phyloP scores from a whole-genome alignment of 768 basidiomycete species.

The Rhizopogon vulgaris region DNA sequence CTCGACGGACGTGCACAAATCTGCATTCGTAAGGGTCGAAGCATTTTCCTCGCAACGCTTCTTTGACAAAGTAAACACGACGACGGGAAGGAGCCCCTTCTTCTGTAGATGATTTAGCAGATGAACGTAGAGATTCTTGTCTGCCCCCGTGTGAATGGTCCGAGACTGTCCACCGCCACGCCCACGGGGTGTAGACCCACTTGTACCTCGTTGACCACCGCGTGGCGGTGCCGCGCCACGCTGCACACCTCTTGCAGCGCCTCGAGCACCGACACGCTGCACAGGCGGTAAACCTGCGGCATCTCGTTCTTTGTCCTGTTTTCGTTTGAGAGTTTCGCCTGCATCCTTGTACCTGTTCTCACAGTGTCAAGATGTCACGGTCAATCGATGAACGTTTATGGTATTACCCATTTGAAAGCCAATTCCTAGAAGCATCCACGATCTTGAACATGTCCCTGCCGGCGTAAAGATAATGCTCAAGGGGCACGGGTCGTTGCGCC shows the following conservation, averaged over 20 bases:
- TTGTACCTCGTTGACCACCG: constrained; percentile 47
- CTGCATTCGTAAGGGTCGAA: constrained; percentile 76
- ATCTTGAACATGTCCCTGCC: constrained; percentile 92
- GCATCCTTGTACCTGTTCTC: constrained; percentile 81
- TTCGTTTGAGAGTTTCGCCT: constrained; percentile 78
- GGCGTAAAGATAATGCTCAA: constrained; percentile 95
- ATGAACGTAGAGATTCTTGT: constrained; percentile 93
- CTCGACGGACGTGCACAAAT: constrained; percentile 84
- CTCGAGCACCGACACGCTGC: constrained; percentile 77
- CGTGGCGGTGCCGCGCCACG: constrained; percentile 45
- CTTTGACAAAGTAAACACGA: constrained; percentile 96
- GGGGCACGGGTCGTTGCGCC: constrained; percentile 89
- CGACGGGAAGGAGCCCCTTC: constrained; percentile 82
- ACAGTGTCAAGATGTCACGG: constrained; percentile 2
- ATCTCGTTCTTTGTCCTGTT: constrained; percentile 98
- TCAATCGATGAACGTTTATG: background rate
- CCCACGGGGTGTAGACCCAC: constrained; percentile 27
- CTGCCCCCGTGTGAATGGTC: constrained; percentile 61
- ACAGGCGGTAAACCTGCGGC: constrained; percentile 88
- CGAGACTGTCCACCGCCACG: constrained; percentile 45
- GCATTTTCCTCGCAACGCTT: constrained; percentile 97
- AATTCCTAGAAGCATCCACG: constrained; percentile 70
- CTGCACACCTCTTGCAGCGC: constrained; percentile 46
- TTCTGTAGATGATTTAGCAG: constrained; percentile 83
- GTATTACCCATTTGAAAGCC: constrained; percentile 70